Base-by-base conservation (phyloP, 352 stramenopile genomes). In the Blastocystis sp. region DNA sequence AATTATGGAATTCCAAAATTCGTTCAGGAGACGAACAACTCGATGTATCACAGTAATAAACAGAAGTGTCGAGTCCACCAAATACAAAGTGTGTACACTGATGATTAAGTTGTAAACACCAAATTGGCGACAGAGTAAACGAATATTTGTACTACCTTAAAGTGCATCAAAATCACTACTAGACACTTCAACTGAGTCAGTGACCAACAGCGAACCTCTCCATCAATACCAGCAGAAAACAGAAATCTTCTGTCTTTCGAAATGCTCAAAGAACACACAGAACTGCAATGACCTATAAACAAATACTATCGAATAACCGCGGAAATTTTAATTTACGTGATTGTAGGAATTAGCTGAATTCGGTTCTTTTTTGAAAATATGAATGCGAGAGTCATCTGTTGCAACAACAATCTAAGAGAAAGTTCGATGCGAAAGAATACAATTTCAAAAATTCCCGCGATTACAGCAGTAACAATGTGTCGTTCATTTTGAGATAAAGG, bases 131-230 rank as follows among this genome's bases (percentile, higher is more conserved):
- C 9, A 11, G 47, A 18, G 73, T 47, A 43, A 85, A 85, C 3
- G 73, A 64, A 45, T 85, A 85, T 6, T 34, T 5, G 20, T 9
- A 53, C 66, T 78, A 55, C 34, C 24, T 26, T 37, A 34, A n/a
- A 78, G 4, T 16, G 56, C 3, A 8, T 0, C 3, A 78, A 5
- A 55, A 56, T 13, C 20, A n/a, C 3, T 78, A 78, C 26, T 2
- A 69, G 3, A 45, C 73, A 85, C 2, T 5, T 20, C 20, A 24
- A n/a, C 8, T 65, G 47, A 9, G 59, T 26, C 6, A 65, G 8
- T 16, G 73, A 85, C 73, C 73, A 85, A 11, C 59, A 54, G 18
- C 73, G 50, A n/a, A 85, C 73, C 34, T 64, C n/a, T 20, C 73
- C 73, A 45, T 85, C 73, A 16, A 85, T 64, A n/a, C 73, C 63